Percentiles rank a stretch among this genome's conserved stretches.
These are phyloP conservation scores for Penicillium alfredii DNA, from an alignment of 495 filamentous ascomycete species.

Conservation along the genomic window DNA sequence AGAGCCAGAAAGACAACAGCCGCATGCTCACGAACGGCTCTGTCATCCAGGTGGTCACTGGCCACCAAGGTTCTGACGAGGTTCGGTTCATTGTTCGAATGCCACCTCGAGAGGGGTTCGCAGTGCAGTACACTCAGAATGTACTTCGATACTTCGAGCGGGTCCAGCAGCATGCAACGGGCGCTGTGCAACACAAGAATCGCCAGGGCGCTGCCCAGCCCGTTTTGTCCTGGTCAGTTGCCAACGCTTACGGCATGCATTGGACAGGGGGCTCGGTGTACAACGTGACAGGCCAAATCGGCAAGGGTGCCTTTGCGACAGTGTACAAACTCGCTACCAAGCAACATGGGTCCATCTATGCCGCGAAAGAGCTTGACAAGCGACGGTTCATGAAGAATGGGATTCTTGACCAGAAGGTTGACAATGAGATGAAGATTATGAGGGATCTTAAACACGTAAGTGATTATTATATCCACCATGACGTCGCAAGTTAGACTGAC, in stretches of 20 bases:
- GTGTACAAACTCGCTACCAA: conserved; percentile 82
- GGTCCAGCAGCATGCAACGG: conserved; percentile 21
- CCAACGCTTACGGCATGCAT: conserved; percentile 51
- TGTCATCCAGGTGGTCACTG: conserved; percentile 62
- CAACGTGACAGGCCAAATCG: conserved; percentile 72
- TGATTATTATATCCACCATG: conserved; percentile 1
- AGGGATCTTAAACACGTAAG: conserved; percentile 73
- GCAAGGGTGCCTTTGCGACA: conserved; percentile 88
- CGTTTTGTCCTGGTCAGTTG: conserved; percentile 29
- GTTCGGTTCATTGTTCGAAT: conserved; percentile 83
- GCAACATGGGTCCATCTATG: conserved; percentile 71
- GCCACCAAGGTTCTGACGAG: conserved; percentile 36
- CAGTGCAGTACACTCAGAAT: conserved; percentile 54
- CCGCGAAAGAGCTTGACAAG: conserved; percentile 90
- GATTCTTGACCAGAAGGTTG: conserved; percentile 73
- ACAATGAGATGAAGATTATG: conserved; percentile 96
- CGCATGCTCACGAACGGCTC: conserved; percentile 67
- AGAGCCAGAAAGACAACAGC: conserved; percentile 40
- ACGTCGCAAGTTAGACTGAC: background rate
- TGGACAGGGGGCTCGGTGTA: conserved; percentile 83
- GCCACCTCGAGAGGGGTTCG: conserved; percentile 58
- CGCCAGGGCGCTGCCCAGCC: conserved; percentile 26
- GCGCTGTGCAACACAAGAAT: conserved; percentile 14
- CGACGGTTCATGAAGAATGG: conserved; percentile 83
- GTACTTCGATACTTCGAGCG: conserved; percentile 48